phyloP scores from a whole-genome alignment of 2,329 filamentous ascomycete species.

The Colletotrichum cordylinicola region DNA sequence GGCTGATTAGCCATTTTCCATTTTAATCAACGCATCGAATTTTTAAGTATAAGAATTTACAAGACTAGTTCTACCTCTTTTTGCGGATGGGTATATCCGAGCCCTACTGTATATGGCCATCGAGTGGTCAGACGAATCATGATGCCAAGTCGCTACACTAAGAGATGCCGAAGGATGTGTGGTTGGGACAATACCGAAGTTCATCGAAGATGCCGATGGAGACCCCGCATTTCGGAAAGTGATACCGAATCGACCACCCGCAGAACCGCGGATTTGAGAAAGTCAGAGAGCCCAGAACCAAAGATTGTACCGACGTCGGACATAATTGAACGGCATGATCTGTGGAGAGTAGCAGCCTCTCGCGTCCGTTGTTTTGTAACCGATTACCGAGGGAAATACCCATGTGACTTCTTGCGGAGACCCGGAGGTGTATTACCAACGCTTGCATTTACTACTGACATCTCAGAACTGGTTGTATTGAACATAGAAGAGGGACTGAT shows the following conservation, averaged over 20 bases:
- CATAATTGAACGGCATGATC: background rate
- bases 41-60: background rate
- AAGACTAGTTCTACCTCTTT: background rate
- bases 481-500: background rate
- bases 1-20: background rate
- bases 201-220: background rate
- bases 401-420: background rate
- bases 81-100: background rate
- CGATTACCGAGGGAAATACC: background rate
- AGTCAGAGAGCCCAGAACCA: background rate
- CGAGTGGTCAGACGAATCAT: background rate
- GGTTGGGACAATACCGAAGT: background rate
- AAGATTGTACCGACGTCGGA: background rate
- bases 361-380: background rate
- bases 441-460: background rate
- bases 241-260: background rate
- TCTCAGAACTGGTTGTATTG: background rate
- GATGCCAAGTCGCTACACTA: background rate
- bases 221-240: background rate
- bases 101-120: fast-evolving
- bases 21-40: background rate
- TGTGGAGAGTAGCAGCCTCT: background rate
- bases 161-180: background rate
- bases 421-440: background rate
- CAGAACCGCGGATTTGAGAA: background rate